Base-by-base conservation (phyloP, 331 rosid species). In the Acacia pycnantha region DNA sequence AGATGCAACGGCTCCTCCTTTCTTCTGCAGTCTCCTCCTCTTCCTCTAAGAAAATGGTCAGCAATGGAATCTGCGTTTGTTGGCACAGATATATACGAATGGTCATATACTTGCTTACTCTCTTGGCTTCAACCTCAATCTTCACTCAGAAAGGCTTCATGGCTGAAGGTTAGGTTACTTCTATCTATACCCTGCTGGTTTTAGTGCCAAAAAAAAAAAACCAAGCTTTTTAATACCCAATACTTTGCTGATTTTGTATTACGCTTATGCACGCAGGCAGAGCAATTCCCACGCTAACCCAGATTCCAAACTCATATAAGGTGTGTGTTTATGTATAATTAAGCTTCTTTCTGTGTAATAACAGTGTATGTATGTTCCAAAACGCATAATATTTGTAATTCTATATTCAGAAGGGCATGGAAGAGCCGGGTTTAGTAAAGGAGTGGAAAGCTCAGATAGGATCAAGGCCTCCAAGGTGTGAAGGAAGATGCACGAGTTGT, bases 391-490 rank as follows among this genome's bases (percentile, higher is more conserved):
- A 16, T 16, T 10, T 62, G 33, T 19, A 41, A 68, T 37, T 37
- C 1, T 40, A 4, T 24, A 70, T 62, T 78, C 48, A 85, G 91
- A 65, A 74, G 67, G 87, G 76, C 50, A 33, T 75, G 64, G 76
- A 78, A 64, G 88, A 69, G 44, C 27, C 48, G 27, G 84, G 70
- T 47, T 65, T 68, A 22, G 82, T 61, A 5, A 11, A 66, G 85
- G 84, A 41, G 70, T 51, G 12, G 27, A 83, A 75, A 75, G 18
- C 77, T 58, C 90, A 64, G 46, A 87, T 91, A 82, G 97, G 98
- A 51, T 94, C 97, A 71, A 85, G 86, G 29, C 98, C 97, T 5
- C 98, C 97, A 2, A 84, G 67, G 67, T 94, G 98, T 79, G 90
- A 78, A 76, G 62, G 81, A 43, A 81, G 88, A 84, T 94, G 97